Evolutionary conservation across 2,329 filamentous ascomycete species (phyloP).

Genomic region (Monosporascus sp.): DNA sequence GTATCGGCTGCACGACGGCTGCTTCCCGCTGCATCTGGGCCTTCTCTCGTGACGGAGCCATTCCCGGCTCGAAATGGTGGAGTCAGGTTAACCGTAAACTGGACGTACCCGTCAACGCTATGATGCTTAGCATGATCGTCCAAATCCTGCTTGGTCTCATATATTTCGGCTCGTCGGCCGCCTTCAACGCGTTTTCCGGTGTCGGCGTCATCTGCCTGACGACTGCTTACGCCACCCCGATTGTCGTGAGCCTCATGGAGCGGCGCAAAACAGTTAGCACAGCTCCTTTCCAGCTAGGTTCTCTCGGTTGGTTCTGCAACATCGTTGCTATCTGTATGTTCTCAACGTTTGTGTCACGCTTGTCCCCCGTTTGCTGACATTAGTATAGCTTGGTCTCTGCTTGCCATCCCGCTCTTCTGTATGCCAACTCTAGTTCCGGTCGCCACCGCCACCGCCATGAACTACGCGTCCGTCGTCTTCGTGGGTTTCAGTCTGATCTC

Average conservation of each 20-base stretch:
- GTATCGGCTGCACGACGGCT: slow-evolving; percentile 64
- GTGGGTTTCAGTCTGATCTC: slow-evolving; percentile 58
- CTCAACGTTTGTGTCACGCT: background rate
- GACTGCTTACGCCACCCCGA: slow-evolving; percentile 61
- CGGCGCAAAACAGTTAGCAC: slow-evolving; percentile 53
- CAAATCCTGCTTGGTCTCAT: slow-evolving; percentile 60
- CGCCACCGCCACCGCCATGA: slow-evolving; percentile 50
- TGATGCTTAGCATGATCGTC: slow-evolving; percentile 65
- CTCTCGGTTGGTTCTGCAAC: slow-evolving; percentile 57
- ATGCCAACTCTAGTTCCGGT: slow-evolving; percentile 63
- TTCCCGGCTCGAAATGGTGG: slow-evolving; percentile 58
- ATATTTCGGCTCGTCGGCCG: slow-evolving; percentile 63
- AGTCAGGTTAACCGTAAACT: slow-evolving; percentile 55
- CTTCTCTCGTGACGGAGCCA: slow-evolving; percentile 64
- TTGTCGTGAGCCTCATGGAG: slow-evolving; percentile 56
- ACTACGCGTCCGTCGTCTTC: slow-evolving; percentile 73
- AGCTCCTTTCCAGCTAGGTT: slow-evolving; percentile 57
- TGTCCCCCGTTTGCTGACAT: slow-evolving; percentile 20
- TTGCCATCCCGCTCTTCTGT: slow-evolving; percentile 69
- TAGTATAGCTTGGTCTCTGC: slow-evolving; percentile 53
- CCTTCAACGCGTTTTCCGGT: slow-evolving; percentile 69
- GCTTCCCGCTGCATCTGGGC: slow-evolving; percentile 64
- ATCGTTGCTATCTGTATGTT: slow-evolving; percentile 56
- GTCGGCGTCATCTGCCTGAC: slow-evolving; percentile 67
- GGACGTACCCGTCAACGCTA: slow-evolving; percentile 63